Percentiles rank a stretch among this genome's conserved stretches.
Conservation (phyloP, 495 filamentous ascomycete species). For the Annulohypoxylon bovei region DNA sequence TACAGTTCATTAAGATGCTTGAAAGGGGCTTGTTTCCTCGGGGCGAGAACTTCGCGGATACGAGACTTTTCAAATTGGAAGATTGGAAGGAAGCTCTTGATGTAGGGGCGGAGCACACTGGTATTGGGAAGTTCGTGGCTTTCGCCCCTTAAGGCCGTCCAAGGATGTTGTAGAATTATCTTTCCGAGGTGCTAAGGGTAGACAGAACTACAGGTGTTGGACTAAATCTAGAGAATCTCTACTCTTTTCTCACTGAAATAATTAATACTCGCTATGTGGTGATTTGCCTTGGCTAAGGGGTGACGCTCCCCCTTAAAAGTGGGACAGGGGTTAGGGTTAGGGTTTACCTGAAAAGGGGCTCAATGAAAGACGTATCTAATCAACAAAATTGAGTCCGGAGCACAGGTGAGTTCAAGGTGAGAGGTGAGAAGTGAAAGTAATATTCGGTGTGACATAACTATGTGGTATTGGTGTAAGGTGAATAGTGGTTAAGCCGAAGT, state of each 20-base stretch:
- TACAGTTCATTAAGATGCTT: constrained; percentile 46
- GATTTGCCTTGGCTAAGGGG: neutral
- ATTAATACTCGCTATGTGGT: neutral
- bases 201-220: neutral
- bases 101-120: constrained; percentile 40
- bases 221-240: neutral
- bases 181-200: neutral
- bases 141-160: constrained; percentile 30
- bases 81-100: constrained; percentile 48
- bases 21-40: constrained; percentile 46
- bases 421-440: neutral
- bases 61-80: constrained; percentile 43
- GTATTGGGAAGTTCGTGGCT: constrained; percentile 42
- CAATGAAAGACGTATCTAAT: neutral
- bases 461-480: neutral
- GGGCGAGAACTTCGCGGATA: constrained; percentile 43
- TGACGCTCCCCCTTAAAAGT: neutral
- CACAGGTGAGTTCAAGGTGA: too few relatives aligned
- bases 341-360: neutral
- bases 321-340: neutral
- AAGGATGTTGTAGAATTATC: neutral
- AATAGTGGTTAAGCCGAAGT: neutral
- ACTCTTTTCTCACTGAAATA: neutral
- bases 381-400: neutral
- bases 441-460: neutral